Percentiles rank a stretch among this genome's conserved stretches.
Evolutionary conservation across 805 yeast species (phyloP).

Genomic region (Wickerhamomyces bisporus): DNA sequence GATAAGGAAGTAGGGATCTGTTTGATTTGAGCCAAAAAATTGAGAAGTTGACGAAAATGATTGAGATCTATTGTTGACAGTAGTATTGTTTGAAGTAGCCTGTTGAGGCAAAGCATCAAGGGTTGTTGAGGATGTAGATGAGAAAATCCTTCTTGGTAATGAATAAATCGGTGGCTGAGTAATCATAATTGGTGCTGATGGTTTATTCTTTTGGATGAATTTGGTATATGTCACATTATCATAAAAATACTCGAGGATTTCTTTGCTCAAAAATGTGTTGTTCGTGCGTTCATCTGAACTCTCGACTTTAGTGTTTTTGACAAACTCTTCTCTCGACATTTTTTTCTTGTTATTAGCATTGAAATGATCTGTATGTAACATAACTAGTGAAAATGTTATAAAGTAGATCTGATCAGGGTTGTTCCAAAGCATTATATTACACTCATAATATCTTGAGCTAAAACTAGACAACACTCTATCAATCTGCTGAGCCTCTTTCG

Average conservation of each 20-base stretch:
- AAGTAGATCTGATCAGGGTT: conserved; percentile 53
- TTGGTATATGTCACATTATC: conserved; percentile 63
- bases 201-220: conserved; percentile 42
- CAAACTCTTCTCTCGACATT: conserved; percentile 60
- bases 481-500: conserved; percentile 72
- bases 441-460: conserved; percentile 41
- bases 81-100: background rate
- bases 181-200: background rate
- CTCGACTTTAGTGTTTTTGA: conserved; percentile 39
- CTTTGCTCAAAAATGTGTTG: conserved; percentile 29
- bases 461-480: conserved; percentile 61
- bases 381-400: conserved; percentile 56
- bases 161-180: conserved; percentile 9
- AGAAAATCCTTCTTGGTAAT: conserved; percentile 20
- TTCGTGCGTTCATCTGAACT: conserved; percentile 16
- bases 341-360: conserved; percentile 62
- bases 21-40: conserved; percentile 14
- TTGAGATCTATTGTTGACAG: conserved; percentile 9
- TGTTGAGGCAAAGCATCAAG: conserved; percentile 11
- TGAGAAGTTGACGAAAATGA: conserved; percentile 22
- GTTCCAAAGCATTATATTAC: conserved; percentile 25
- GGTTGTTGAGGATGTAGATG: conserved; percentile 20
- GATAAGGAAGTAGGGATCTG: conserved; percentile 36
- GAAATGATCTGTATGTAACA: conserved; percentile 71
- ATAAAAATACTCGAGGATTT: conserved; percentile 50